Evolutionary conservation across 306 rosid species (phyloP), one percentile per base, ranked within the genome.

Genomic region (Prunus mume): DNA sequence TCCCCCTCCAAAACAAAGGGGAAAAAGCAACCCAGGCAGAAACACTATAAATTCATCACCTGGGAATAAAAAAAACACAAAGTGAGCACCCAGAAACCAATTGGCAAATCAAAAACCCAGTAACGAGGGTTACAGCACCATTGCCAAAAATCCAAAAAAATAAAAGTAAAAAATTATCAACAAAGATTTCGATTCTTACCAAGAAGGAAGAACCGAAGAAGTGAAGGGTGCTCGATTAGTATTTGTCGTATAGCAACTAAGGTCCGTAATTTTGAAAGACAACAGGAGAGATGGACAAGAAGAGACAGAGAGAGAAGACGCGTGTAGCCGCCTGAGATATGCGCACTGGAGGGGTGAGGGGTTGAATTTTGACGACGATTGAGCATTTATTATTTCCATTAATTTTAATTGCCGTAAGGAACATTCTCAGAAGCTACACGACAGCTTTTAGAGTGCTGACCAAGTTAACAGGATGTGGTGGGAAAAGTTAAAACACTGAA

Each of bases 11-110:
- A 67, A 69, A 34, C 25, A 56, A 52, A 49, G 41, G 25, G 76
- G 32, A 65, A 76, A 75, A 41, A 49, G 55, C 6, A 17, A 18
- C 12, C 68, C 68, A 20, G 12, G 58, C 4, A 14, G 20, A 47
- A 12, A 68, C 75, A 85, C 86, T 90, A 92, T 78, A 75, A 78
- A 83, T 76, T 17, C 91, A 87, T 82, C 74, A 43, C 72, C 34
- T 3, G 68, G 51, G 57, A 71, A 58, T 9, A 2, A 30, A 76
- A 28, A 4, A 64, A 61, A 49, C 46, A 38, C 43, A 1, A 38
- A 38, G 9, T 43, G 30, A 47, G 28, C 30, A 69, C 52, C 67
- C 30, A 57, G 27, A 3, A 49, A 68, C 67, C 52, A 67, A 65
- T 34, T 12, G 20, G 49, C 9, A 19, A 34, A 34, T 13, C 27